Conservation (phyloP, 2,329 filamentous ascomycete genomes). For the Monilinia laxa region DNA sequence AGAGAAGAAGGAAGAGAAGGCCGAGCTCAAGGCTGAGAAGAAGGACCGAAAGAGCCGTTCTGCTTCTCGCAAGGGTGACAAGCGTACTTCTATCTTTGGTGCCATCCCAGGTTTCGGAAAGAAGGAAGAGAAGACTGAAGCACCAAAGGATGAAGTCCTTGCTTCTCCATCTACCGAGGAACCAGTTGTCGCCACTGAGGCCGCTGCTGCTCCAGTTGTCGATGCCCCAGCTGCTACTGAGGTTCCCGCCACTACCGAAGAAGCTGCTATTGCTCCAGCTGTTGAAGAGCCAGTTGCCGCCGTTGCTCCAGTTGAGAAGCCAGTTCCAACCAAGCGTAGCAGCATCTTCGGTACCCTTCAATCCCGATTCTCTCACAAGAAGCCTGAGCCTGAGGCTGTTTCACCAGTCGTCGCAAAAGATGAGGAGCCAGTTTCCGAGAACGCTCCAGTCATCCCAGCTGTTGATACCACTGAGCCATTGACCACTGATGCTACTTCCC, state of each 20-base stretch:
- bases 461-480: slow-evolving; percentile 38
- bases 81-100: slow-evolving; percentile 63
- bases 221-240: slow-evolving; percentile 29
- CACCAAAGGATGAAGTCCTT: slow-evolving; percentile 37
- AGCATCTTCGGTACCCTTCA: slow-evolving; percentile 40
- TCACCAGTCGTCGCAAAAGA: slow-evolving; percentile 39
- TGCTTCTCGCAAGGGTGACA: slow-evolving; percentile 54
- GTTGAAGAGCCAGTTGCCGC: slow-evolving; percentile 43
- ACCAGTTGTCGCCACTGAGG: slow-evolving; percentile 30
- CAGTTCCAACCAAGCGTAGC: slow-evolving; percentile 40
- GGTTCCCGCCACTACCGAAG: slow-evolving; percentile 12
- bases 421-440: slow-evolving; percentile 38
- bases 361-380: slow-evolving; percentile 37
- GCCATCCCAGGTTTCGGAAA: slow-evolving; percentile 49
- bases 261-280: slow-evolving; percentile 38
- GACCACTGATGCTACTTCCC: slow-evolving; percentile 35
- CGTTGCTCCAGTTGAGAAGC: slow-evolving; percentile 33
- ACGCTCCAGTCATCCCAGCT: slow-evolving; percentile 41
- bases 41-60: slow-evolving; percentile 63
- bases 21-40: slow-evolving; percentile 51
- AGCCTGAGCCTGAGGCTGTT: slow-evolving; percentile 37
- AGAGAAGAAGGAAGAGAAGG: slow-evolving; percentile 43
- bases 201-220: slow-evolving; percentile 38
- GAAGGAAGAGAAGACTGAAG: slow-evolving; percentile 40
- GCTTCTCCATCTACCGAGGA: slow-evolving; percentile 25